phyloP scores from a whole-genome alignment of 805 yeast genomes.

The Lachancea quebecensis region DNA sequence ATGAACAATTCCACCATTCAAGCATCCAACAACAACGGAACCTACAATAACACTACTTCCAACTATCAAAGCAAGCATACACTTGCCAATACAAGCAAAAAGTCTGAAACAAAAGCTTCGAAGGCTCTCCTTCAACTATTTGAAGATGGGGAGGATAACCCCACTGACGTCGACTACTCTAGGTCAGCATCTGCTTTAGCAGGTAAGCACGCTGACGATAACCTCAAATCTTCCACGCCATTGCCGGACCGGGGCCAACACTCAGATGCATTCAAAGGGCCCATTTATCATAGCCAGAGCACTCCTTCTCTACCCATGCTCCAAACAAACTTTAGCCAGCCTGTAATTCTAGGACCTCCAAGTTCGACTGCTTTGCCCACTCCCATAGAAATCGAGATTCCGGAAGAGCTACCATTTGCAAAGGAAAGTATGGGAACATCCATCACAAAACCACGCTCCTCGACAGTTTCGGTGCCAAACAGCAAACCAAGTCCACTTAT shows the following conservation, averaged over 20 bases:
- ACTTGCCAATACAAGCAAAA: slow-evolving; percentile 26
- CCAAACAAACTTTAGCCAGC: slow-evolving; percentile 25
- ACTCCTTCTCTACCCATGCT: slow-evolving; percentile 24
- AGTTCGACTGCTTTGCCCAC: slow-evolving; percentile 40
- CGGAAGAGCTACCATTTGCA: slow-evolving; percentile 35
- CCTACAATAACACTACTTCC: slow-evolving; percentile 7
- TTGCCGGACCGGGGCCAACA: slow-evolving; percentile 12
- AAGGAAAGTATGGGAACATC: slow-evolving; percentile 15
- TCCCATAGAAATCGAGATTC: slow-evolving; percentile 63
- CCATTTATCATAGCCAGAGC: slow-evolving; percentile 23
- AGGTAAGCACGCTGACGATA: slow-evolving; percentile 6
- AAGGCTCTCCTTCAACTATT: slow-evolving; percentile 65
- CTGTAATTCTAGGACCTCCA: slow-evolving; percentile 16
- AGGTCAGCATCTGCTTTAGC: slow-evolving; percentile 19
- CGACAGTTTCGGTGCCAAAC: slow-evolving; percentile 25
- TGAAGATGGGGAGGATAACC: slow-evolving; percentile 40
- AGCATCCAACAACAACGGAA: slow-evolving; percentile 7
- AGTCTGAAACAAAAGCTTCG: slow-evolving; percentile 44
- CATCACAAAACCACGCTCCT: slow-evolving; percentile 34
- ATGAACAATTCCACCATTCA: slow-evolving; percentile 9
- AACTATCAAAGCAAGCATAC: slow-evolving; percentile 15
- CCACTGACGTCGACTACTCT: slow-evolving; percentile 11
- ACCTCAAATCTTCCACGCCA: slow-evolving; percentile 2
- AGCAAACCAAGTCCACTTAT: slow-evolving; percentile 22
- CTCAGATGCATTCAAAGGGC: slow-evolving; percentile 12